Base-by-base conservation (phyloP, 768 basidiomycete species). In the Mycena amicta region DNA sequence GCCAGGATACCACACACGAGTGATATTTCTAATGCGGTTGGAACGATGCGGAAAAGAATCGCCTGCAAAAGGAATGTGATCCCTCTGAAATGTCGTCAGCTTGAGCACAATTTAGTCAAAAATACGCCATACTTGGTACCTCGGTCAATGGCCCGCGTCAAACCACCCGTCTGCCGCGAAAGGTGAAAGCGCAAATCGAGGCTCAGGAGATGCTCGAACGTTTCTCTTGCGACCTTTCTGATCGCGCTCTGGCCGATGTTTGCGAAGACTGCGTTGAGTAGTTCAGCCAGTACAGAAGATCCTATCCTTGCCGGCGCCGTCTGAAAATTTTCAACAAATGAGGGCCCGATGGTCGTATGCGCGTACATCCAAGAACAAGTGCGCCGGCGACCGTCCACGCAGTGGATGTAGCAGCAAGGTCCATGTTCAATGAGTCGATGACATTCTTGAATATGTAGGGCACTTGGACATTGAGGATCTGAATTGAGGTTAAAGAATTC, bases 1-100 rank as follows among this genome's bases (percentile, higher is more conserved):
- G 95, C 95, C 74, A 99, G 74, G 60, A 99, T 99, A 50, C 95
- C 96, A 75, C 95, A 98, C 41, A 99, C 97, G 80, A 99, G 88
- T 3, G 88, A 84, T 62, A 98, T 97, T 71, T 98, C 97, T 52
- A 99, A 75, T 1, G 96, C 97, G 0, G 97, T 99, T 0, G 97
- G 97, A 0, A 90, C 90, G 46, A 99, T 92, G 18, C 97, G 90
- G 70, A 98, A 98, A 6, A 98, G 81, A 39, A 98, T 86, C 1
- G 96, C 91, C 61, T 93, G 92, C 4, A 99, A 76, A 25, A 98
- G 83, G 74, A 99, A 99, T 0, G 94, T 92, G 58, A 99, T 98
- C 33, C 97, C 97, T 73, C 95, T 98, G 1, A 18, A 22, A 41
- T 29, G 25, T 28, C 55, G 50, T 46, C 39, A 50, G 49, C 29